A percentile compares a stretch with the other conserved stretches of the same genome.
phyloP scores from a whole-genome alignment of 2,329 filamentous ascomycete species.

The Scedosporium minutisporum region DNA sequence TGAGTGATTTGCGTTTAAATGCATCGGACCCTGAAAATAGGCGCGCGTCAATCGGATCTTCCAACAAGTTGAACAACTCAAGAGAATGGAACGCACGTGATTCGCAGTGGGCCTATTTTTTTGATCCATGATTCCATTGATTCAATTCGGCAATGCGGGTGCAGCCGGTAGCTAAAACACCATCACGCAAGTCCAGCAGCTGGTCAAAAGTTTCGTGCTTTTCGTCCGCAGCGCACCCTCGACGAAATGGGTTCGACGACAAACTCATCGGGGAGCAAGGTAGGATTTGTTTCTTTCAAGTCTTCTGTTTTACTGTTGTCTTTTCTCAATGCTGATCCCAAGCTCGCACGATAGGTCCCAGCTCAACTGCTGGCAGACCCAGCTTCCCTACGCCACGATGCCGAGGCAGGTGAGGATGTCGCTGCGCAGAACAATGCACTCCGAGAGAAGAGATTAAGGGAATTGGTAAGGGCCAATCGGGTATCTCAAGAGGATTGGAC shows the following conservation, averaged over 20 bases:
- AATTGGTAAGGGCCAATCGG: conserved; percentile 8
- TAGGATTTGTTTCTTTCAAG: not conserved
- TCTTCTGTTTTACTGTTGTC: not conserved
- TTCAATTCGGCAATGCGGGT: not conserved
- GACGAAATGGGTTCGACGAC: not conserved
- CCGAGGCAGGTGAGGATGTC: conserved; percentile 10
- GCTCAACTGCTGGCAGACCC: conserved; percentile 8
- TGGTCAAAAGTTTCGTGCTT: not conserved
- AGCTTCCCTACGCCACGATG: conserved; percentile 8
- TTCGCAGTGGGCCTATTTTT: not conserved
- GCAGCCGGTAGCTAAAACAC: not conserved
- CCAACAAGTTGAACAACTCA: not conserved
- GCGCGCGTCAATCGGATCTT: not conserved
- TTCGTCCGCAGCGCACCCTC: not conserved
- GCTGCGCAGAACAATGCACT: conserved; percentile 9
- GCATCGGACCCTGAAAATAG: not conserved
- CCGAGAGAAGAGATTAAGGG: conserved; percentile 9
- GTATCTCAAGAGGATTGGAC: not conserved
- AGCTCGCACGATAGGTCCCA: not conserved
- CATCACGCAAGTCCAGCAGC: not conserved
- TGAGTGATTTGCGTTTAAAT: not conserved
- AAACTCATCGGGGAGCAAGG: not conserved
- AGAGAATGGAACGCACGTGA: not conserved
- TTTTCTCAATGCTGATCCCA: not conserved
- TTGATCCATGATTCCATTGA: not conserved